Percentiles rank a stretch among this genome's conserved stretches.
phyloP scores from a whole-genome alignment of 352 stramenopile species.

The Thalassiosira exigua region DNA sequence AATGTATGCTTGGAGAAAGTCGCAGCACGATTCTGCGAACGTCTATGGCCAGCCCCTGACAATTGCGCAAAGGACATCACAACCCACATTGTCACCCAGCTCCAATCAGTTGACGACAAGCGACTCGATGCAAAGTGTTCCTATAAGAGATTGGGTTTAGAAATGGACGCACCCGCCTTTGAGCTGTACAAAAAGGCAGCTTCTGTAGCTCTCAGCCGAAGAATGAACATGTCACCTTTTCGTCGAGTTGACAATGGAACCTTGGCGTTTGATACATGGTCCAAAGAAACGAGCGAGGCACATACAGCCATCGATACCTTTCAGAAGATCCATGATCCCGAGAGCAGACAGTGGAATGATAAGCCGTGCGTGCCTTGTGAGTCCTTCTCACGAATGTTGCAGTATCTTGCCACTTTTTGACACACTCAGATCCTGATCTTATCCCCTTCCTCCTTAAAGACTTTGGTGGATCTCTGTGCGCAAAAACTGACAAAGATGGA shows the following conservation, averaged over 20 bases:
- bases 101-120: constrained; percentile 44
- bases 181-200: constrained; percentile 58
- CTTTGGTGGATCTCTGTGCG: constrained; percentile 61
- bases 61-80: constrained; percentile 55
- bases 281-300: constrained; percentile 40
- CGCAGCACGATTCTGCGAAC: constrained; percentile 46
- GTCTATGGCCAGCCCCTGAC: constrained; percentile 31
- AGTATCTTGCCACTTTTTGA: neutral
- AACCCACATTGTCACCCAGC: constrained; percentile 48
- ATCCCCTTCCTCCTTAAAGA: constrained; percentile 16
- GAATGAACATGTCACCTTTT: constrained; percentile 65
- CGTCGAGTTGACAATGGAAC: constrained; percentile 61
- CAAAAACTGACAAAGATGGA: constrained; percentile 63
- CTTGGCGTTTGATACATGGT: constrained; percentile 44
- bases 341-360: constrained; percentile 62
- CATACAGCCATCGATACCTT: constrained; percentile 54
- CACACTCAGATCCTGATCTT: too few species aligned
- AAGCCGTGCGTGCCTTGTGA: constrained; percentile 42
- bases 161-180: constrained; percentile 50
- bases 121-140: constrained; percentile 60
- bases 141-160: constrained; percentile 58
- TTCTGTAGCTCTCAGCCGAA: constrained; percentile 17
- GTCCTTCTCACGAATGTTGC: constrained; percentile 6
- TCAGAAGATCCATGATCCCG: constrained; percentile 53
- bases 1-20: constrained; percentile 44